Evolutionary conservation across 257 asterid genomes (phyloP).

Genomic region (Echium plantagineum): DNA sequence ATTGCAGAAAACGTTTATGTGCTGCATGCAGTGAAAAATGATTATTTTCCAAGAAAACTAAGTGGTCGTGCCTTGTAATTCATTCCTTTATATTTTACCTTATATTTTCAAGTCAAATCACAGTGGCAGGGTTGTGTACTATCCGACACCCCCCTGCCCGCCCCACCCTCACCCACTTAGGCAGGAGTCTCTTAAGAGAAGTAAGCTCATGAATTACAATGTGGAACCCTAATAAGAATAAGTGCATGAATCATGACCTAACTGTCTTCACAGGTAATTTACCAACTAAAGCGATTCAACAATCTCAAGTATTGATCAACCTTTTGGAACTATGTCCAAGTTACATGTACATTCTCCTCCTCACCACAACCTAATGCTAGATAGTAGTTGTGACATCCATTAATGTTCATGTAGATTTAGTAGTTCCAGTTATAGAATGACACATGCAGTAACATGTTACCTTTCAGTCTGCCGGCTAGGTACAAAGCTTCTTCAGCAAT

Average conservation of each 20-base stretch:
- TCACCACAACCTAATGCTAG: not conserved
- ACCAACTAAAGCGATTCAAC: not conserved
- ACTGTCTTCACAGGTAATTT: not conserved
- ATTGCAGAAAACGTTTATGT: not conserved
- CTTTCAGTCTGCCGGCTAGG: slow-evolving; percentile 62
- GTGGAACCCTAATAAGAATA: not conserved
- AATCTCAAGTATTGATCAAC: no score
- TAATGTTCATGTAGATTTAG: not conserved
- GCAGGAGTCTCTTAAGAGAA: no score
- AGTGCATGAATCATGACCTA: not conserved
- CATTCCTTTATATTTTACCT: not conserved
- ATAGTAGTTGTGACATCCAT: not conserved
- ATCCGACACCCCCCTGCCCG: no score
- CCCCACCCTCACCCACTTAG: no score
- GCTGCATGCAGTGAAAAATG: not conserved
- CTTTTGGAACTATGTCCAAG: not conserved
- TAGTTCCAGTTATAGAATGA: not conserved
- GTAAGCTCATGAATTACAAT: no score
- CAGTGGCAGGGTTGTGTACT: no score
- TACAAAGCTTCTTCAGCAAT: slow-evolving; percentile 82
- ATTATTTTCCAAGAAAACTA: not conserved
- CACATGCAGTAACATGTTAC: slow-evolving; percentile 14
- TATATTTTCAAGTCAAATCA: no score
- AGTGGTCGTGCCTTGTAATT: not conserved
- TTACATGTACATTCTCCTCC: not conserved